Evolutionary conservation across 2,329 filamentous ascomycete genomes (phyloP).

Genomic region (Annulohypoxylon truncatum): DNA sequence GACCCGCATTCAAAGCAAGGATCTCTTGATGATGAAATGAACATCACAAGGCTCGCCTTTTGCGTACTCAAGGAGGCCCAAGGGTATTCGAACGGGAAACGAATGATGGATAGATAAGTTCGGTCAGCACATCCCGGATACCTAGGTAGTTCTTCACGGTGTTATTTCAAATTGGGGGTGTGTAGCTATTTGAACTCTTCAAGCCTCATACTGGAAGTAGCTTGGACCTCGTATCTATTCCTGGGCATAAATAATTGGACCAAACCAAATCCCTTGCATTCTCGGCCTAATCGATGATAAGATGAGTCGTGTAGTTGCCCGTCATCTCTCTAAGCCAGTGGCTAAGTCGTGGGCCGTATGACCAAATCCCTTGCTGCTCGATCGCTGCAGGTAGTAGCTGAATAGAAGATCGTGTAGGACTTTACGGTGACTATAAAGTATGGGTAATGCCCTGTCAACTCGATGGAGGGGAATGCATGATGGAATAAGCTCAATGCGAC

Average conservation of each 20-base stretch:
- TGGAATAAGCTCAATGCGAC: not conserved
- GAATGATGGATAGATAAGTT: not conserved
- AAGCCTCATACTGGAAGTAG: not conserved
- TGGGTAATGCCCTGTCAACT: not conserved
- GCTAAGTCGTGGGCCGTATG: not conserved
- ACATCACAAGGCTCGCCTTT: not conserved
- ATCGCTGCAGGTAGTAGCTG: not conserved
- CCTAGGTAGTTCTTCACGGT: not conserved
- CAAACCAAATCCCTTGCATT: not conserved
- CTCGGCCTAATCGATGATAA: not conserved
- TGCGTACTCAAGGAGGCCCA: not conserved
- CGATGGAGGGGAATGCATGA: not conserved
- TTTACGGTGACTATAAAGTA: not conserved
- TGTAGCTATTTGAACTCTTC: not conserved
- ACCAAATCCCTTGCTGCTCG: constrained; percentile 1
- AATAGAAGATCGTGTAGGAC: constrained; percentile 4
- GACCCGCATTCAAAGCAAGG: not conserved
- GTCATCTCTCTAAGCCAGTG: not conserved
- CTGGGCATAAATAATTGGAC: not conserved
- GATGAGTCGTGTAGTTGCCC: not conserved
- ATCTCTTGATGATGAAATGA: not conserved
- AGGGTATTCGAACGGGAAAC: not conserved
- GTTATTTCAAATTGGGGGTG: not conserved
- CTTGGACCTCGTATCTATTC: not conserved
- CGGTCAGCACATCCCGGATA: not conserved